Percentiles rank a stretch among this genome's conserved stretches.
Evolutionary conservation across 2,329 filamentous ascomycete genomes (phyloP).

Genomic region (Fusarium pseudograminearum): DNA sequence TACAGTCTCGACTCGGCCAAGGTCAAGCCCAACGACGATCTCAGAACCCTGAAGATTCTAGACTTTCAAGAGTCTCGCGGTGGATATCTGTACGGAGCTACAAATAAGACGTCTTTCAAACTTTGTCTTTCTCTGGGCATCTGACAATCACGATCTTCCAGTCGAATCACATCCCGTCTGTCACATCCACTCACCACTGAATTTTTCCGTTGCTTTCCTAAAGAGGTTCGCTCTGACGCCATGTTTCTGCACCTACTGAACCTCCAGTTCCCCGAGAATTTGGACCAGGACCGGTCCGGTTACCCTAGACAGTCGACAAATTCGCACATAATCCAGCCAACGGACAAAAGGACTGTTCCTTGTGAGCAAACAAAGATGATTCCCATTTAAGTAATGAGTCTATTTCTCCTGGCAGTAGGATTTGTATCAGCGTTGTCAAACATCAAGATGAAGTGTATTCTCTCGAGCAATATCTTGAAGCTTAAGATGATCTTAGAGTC

Average conservation of each 20-base stretch:
- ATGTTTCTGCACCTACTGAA: conserved; percentile 23
- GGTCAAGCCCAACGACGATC: conserved; percentile 1
- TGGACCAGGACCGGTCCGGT: conserved; percentile 26
- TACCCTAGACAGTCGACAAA: conserved; percentile 26
- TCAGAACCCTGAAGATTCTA: conserved; percentile 1
- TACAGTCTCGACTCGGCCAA: conserved; percentile 1
- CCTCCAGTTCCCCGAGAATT: conserved; percentile 25
- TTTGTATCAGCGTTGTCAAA: not conserved
- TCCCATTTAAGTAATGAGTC: too few species aligned
- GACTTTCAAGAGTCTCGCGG: not conserved
- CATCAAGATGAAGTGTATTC: not conserved
- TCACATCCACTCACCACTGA: conserved; percentile 32
- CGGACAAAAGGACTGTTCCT: not conserved
- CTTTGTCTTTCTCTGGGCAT: conserved; percentile 35
- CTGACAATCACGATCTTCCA: conserved; percentile 23
- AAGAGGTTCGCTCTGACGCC: conserved; percentile 44
- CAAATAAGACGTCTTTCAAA: conserved; percentile 13
- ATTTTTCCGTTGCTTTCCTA: conserved; percentile 22
- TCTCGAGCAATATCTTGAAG: not conserved
- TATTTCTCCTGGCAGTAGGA: not conserved
- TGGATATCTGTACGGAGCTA: not conserved
- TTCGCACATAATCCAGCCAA: not conserved
- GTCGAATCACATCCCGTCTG: conserved; percentile 39
- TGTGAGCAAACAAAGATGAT: not conserved
- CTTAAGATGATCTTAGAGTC: not conserved